Evolutionary conservation across 176 grass and related monocot genomes (phyloP).

Genomic region (Ampelocalamus luodianensis): DNA sequence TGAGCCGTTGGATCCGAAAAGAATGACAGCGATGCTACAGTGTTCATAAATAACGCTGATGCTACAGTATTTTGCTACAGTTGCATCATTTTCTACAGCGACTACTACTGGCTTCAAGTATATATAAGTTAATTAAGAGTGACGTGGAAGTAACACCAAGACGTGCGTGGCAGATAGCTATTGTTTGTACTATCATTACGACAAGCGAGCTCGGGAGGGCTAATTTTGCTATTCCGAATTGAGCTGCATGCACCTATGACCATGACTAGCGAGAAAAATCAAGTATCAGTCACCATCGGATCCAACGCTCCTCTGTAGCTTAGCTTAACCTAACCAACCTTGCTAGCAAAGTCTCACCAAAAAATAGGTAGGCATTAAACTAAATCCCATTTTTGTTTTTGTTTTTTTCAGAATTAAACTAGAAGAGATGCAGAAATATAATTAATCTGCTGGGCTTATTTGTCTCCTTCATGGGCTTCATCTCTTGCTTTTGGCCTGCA

Average conservation of each 20-base stretch:
- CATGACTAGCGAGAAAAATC: slow-evolving; percentile 22
- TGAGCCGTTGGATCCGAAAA: too few relatives aligned
- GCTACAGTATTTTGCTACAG: too few relatives aligned
- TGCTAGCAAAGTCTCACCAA: slow-evolving; percentile 30
- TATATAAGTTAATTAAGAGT: neutral
- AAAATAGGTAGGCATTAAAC: slow-evolving; percentile 8
- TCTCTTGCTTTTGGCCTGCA: neutral
- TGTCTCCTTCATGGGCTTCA: neutral
- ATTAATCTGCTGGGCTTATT: neutral
- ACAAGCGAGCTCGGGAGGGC: neutral
- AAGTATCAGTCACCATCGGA: slow-evolving; percentile 23
- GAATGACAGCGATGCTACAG: too few relatives aligned
- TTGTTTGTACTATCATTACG: slow-evolving; percentile 11
- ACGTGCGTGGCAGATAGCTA: neutral
- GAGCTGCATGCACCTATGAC: neutral
- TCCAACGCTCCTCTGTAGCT: neutral
- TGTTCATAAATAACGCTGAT: too few relatives aligned
- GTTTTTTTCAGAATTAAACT: neutral
- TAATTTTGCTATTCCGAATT: neutral
- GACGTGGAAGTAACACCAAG: too few relatives aligned
- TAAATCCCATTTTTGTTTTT: too few relatives aligned
- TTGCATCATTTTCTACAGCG: too few relatives aligned
- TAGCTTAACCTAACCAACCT: slow-evolving; percentile 20
- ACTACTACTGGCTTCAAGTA: neutral
- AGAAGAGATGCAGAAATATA: neutral